Base-by-base conservation (phyloP, 2,329 filamentous ascomycete species). In the Epichloe hybrida region DNA sequence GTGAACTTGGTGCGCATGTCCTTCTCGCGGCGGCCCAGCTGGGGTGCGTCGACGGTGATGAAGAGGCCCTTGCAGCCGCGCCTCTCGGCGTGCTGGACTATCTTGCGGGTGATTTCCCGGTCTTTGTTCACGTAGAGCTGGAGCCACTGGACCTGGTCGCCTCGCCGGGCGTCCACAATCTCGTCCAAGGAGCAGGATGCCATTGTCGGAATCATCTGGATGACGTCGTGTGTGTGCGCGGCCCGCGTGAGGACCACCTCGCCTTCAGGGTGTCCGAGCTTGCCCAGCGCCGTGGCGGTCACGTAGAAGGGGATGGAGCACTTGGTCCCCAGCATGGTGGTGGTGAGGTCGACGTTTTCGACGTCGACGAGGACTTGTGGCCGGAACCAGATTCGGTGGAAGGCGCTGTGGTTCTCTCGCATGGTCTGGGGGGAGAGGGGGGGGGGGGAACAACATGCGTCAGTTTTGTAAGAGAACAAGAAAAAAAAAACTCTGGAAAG, bases 71-170 rank as follows among this genome's bases (percentile, higher is more conserved):
- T 93, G 76, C 93, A 97, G 31, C 93, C 93, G 51, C 93, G 84
- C 62, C 74, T 74, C 71, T 98, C 93, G 54, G 93, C 93, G 68
- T 97, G 88, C 70, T 91, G 68, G 46, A 98, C 86, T 59, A 98
- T 97, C 56, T 80, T 80, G 69, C 86, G 81, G 8, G 93, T 98
- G 67, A 98, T 91, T 35, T 77, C 79, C 51, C 93, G 85, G 71
- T 98, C 86, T 68, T 94, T 93, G 78, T 98, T 98, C 59, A 98
- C 88, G 70, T 96, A 95, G 1, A 98, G 80, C 70, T 98, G 93
- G 58, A 98, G 74, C 93, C 93, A 98, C 69, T 97, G 93, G 4
- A 89, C 81, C 67, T 96, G 90, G 55, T 85, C 83, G 43, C 79
- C 86, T n/a, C 55, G 52, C 34, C 76, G 79, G 17, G 90, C 93